Percentiles rank a stretch among this genome's conserved stretches.
These are phyloP conservation scores for Ustilago xerochloae DNA, from an alignment of 1,284 basidiomycete genomes.

Conservation along the genomic window DNA sequence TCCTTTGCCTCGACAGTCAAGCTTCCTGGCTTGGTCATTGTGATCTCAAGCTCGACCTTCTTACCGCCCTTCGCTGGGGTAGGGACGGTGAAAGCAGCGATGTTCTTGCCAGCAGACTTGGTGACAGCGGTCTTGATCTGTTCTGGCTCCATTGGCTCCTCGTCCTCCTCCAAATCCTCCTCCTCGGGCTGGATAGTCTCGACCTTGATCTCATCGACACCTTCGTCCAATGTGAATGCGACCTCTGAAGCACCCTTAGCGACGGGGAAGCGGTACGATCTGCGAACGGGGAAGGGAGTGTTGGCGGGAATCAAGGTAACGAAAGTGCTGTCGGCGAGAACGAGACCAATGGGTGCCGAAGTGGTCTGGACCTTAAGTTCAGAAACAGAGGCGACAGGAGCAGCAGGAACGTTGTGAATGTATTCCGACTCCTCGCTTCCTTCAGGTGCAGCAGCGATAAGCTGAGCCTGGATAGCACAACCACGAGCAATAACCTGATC, in stretches of 20 bases:
- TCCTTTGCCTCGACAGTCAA: conserved; percentile 34
- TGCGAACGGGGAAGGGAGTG: conserved; percentile 78
- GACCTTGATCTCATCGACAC: conserved; percentile 80
- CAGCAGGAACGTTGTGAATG: conserved; percentile 48
- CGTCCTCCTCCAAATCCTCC: conserved; percentile 70
- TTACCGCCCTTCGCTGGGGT: conserved; percentile 33
- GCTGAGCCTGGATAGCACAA: conserved; percentile 82
- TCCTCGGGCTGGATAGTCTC: conserved; percentile 70
- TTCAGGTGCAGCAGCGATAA: conserved; percentile 56
- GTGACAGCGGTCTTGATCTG: conserved; percentile 56
- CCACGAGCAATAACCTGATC: conserved; percentile 90
- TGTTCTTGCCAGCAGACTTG: conserved; percentile 36
- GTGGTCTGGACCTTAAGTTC: conserved; percentile 51
- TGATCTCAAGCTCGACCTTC: conserved; percentile 40
- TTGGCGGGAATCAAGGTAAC: conserved; percentile 66
- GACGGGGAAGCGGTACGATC: conserved; percentile 74
- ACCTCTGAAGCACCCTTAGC: conserved; percentile 36
- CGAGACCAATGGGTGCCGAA: conserved; percentile 77
- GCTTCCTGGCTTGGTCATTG: conserved; percentile 26
- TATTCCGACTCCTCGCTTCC: conserved; percentile 52
- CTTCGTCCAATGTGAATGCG: conserved; percentile 89
- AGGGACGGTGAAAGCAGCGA: conserved; percentile 49
- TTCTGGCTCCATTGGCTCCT: conserved; percentile 64
- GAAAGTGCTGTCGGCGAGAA: conserved; percentile 75
- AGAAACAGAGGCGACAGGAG: conserved; percentile 69